Evolutionary conservation across 2,329 filamentous ascomycete species (phyloP).

Genomic region (Diaporthe destruens): DNA sequence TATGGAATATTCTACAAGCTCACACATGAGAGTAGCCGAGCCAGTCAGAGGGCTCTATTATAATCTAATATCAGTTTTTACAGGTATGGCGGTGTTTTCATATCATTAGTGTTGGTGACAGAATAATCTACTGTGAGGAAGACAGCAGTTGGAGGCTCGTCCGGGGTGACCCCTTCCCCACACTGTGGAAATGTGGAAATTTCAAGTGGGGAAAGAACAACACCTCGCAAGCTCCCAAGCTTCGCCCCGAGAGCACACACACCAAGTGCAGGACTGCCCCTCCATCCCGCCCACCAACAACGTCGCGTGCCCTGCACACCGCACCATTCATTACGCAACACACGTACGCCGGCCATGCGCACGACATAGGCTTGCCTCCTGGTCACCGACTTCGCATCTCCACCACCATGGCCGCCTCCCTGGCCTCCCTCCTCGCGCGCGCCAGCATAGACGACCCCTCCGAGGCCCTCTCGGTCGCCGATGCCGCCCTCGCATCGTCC

Average conservation of each 20-base stretch:
- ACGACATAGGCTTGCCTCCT: conserved; percentile 14
- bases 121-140: too few species aligned
- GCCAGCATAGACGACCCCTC: conserved; percentile 77
- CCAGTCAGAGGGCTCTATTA: too few species aligned
- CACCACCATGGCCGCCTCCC: conserved; percentile 51
- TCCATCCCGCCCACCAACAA: conserved; percentile 9
- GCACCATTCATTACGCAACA: background rate
- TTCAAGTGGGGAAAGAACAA: conserved; percentile 32
- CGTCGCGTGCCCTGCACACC: conserved; percentile 21
- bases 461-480: conserved; percentile 75
- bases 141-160: background rate
- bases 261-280: conserved; percentile 5
- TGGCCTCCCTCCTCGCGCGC: conserved; percentile 67
- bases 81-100: too few species aligned
- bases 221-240: conserved; percentile 18
- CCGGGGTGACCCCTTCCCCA: conserved; percentile 27
- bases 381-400: conserved; percentile 13
- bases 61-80: too few species aligned
- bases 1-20: too few species aligned
- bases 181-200: conserved; percentile 34
- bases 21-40: too few species aligned
- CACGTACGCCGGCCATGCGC: conserved; percentile 26
- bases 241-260: conserved; percentile 8
- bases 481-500: conserved; percentile 71
- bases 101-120: too few species aligned